Conservation (phyloP, 495 filamentous ascomycete species). For the Venustampulla echinocandica region DNA sequence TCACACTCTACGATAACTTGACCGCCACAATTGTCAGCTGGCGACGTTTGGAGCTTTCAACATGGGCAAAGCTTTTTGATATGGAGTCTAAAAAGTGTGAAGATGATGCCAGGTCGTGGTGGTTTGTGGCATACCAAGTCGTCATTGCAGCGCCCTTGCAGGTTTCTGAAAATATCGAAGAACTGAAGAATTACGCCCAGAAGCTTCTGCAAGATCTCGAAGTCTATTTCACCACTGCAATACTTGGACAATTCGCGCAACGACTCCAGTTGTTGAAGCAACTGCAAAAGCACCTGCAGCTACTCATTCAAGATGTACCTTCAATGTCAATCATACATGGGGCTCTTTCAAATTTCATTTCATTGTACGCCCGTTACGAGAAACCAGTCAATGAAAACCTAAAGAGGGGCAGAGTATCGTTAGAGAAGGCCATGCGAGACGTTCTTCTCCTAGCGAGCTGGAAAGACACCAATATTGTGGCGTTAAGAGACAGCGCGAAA, state of each 20-base stretch:
- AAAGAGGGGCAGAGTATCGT: conserved; percentile 47
- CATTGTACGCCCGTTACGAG: conserved; percentile 61
- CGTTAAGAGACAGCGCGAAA: conserved; percentile 76
- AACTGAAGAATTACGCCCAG: conserved; percentile 53
- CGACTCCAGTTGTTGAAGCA: conserved; percentile 65
- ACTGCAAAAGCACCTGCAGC: conserved; percentile 54
- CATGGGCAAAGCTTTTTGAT: conserved; percentile 87
- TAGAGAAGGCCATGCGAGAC: conserved; percentile 84
- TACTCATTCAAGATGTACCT: conserved; percentile 47
- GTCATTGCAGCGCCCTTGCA: conserved; percentile 68
- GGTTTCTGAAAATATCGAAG: conserved; percentile 43
- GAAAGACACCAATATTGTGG: conserved; percentile 93
- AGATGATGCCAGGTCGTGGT: conserved; percentile 79
- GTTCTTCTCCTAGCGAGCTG: conserved; percentile 83
- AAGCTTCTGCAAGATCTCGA: conserved; percentile 63
- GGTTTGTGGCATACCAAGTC: conserved; percentile 90
- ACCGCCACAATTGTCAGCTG: conserved; percentile 72
- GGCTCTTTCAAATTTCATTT: conserved; percentile 69
- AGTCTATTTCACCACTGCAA: conserved; percentile 63
- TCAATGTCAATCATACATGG: conserved; percentile 42
- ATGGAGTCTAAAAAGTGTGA: conserved; percentile 66
- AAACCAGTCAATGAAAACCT: conserved; percentile 52
- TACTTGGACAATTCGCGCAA: conserved; percentile 67
- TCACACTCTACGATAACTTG: conserved; percentile 59
- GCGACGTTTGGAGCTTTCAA: conserved; percentile 82